Conservation (phyloP, 2,329 filamentous ascomycete species). For the Talaromyces sp. region DNA sequence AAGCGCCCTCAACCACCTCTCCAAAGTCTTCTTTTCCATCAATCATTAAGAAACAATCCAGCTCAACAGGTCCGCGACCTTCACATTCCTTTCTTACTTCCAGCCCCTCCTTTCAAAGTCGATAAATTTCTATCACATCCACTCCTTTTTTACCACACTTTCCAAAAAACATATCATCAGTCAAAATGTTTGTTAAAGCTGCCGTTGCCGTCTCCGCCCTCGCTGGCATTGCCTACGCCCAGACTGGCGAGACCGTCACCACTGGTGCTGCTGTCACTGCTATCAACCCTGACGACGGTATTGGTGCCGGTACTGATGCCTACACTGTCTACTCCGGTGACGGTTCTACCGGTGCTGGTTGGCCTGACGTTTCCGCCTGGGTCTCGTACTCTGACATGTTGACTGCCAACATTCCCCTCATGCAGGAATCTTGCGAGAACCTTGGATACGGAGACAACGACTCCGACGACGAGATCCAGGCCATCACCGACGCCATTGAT, state of each 20-base stretch:
- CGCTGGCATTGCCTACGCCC: conserved; percentile 6
- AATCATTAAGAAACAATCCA: neutral
- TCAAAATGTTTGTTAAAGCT: conserved; percentile 6
- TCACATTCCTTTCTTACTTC: conserved; percentile 1
- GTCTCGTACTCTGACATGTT: conserved; percentile 15
- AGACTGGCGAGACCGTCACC: conserved; percentile 10
- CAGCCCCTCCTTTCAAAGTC: neutral
- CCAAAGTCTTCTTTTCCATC: neutral
- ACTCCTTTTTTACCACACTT: neutral
- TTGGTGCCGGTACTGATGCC: conserved; percentile 6
- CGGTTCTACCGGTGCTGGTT: conserved; percentile 14
- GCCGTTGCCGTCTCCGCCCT: conserved; percentile 2
- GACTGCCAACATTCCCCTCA: conserved; percentile 5
- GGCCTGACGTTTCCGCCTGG: conserved; percentile 16
- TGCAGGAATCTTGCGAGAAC: conserved; percentile 5
- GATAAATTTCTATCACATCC: neutral
- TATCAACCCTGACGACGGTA: conserved; percentile 8
- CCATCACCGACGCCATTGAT: conserved; percentile 25
- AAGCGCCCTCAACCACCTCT: neutral
- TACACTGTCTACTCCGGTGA: conserved; percentile 15
- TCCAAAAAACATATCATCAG: neutral
- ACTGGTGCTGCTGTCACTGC: conserved; percentile 2
- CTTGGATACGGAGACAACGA: conserved; percentile 3
- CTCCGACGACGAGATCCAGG: conserved; percentile 18
- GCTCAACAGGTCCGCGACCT: conserved; percentile 7